These are phyloP conservation scores for Colletotrichum simmondsii DNA, from an alignment of 2,329 filamentous ascomycete genomes.

Conservation along the genomic window DNA sequence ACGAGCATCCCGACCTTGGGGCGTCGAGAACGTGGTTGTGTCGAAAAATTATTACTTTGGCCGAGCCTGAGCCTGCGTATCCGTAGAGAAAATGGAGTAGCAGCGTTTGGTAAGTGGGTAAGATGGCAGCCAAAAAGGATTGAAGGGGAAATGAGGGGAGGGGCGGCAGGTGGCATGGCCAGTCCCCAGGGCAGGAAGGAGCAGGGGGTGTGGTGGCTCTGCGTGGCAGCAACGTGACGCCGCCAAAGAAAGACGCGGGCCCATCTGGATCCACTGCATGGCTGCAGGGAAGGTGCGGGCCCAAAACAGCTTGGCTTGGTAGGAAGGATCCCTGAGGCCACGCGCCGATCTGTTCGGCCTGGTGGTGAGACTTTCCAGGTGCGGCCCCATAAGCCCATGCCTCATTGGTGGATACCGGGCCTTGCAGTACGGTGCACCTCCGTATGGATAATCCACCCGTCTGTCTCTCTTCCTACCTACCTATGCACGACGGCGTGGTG, in stretches of 20 bases:
- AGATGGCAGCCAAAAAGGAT: neutral
- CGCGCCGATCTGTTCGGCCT: constrained; percentile 35
- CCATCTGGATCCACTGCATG: constrained; percentile 31
- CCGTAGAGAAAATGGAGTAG: too few relatives aligned
- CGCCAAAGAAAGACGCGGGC: constrained; percentile 11
- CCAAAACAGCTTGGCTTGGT: constrained; percentile 29
- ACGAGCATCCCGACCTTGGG: neutral
- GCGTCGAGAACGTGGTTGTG: neutral
- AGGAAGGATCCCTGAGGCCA: constrained; percentile 36
- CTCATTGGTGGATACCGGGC: constrained; percentile 1
- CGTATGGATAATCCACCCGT: too few relatives aligned
- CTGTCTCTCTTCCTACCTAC: neutral
- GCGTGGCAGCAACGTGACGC: constrained; percentile 36
- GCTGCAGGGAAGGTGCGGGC: constrained; percentile 35
- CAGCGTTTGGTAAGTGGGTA: neutral
- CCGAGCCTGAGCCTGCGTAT: too few relatives aligned
- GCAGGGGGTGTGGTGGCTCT: constrained; percentile 18
- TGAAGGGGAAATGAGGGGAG: constrained; percentile 17
- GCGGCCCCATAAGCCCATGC: constrained; percentile 5
- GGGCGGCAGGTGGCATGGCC: neutral
- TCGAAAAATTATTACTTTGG: neutral
- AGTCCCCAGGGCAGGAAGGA: neutral
- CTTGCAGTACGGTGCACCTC: neutral
- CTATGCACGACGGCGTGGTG: neutral
- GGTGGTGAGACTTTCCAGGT: constrained; percentile 27